These are phyloP conservation scores for Priceomyces haplophilus DNA, from an alignment of 805 yeast species.

Conservation along the genomic window DNA sequence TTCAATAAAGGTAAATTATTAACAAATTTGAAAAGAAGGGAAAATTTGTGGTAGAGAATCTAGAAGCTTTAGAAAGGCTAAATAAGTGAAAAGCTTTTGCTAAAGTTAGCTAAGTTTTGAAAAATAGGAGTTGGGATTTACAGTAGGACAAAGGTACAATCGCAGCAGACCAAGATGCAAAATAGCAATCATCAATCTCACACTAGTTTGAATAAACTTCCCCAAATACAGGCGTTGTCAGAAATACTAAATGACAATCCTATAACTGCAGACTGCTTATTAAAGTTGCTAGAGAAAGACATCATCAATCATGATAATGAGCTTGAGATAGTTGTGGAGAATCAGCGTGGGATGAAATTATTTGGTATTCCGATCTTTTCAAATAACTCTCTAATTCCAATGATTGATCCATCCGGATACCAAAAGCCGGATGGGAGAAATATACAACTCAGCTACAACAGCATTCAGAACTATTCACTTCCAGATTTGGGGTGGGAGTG, in stretches of 20 bases:
- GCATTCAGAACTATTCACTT: slow-evolving; percentile 38
- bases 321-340: slow-evolving; percentile 48
- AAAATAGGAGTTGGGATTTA: too few relatives aligned
- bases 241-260: slow-evolving; percentile 2
- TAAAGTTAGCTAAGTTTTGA: too few relatives aligned
- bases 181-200: not conserved
- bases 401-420: slow-evolving; percentile 50
- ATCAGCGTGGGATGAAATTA: slow-evolving; percentile 51
- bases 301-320: slow-evolving; percentile 7
- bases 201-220: slow-evolving; percentile 1
- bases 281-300: not conserved
- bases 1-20: too few relatives aligned
- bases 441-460: slow-evolving; percentile 26
- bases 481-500: slow-evolving; percentile 65
- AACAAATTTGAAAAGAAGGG: too few relatives aligned
- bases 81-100: too few relatives aligned
- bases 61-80: too few relatives aligned
- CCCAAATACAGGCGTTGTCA: slow-evolving; percentile 8
- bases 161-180: not conserved
- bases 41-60: too few relatives aligned
- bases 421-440: slow-evolving; percentile 43
- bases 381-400: slow-evolving; percentile 43
- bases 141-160: too few relatives aligned
- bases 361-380: slow-evolving; percentile 53
- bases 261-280: not conserved